Evolutionary conservation across 2,329 filamentous ascomycete genomes (phyloP).

Genomic region (Talaromyces atroroseus): DNA sequence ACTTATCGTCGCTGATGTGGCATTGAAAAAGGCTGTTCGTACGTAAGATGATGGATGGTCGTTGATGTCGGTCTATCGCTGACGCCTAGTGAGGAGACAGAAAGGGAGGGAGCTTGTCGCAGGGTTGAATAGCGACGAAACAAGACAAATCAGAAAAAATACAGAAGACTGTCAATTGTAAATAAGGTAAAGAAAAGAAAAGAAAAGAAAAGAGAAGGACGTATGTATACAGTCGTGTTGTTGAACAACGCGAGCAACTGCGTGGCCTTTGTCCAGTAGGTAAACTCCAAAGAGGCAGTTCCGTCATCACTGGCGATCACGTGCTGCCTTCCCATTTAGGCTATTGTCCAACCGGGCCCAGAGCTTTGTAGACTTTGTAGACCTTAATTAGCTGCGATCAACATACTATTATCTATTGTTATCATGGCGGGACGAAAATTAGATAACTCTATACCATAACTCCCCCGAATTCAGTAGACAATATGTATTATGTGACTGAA

Average conservation of each 20-base stretch:
- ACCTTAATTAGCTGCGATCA: no score
- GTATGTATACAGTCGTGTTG: not conserved
- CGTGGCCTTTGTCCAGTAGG: no score
- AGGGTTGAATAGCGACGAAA: not conserved
- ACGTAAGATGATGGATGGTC: not conserved
- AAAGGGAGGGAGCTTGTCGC: not conserved
- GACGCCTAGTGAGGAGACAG: not conserved
- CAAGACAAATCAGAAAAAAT: not conserved
- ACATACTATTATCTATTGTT: not conserved
- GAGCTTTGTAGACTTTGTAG: no score
- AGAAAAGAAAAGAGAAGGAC: not conserved
- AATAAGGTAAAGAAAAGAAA: not conserved
- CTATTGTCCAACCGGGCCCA: no score
- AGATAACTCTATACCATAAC: not conserved
- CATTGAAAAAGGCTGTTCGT: constrained; percentile 6
- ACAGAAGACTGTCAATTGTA: not conserved
- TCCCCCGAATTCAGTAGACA: not conserved
- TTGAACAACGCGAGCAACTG: no score
- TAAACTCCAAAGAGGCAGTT: no score
- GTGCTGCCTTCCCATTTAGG: constrained; percentile 15
- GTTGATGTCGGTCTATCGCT: not conserved
- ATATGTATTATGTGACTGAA: not conserved
- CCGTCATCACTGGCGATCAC: constrained; percentile 24
- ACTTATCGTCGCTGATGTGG: not conserved
- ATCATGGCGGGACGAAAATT: not conserved